A percentile compares a stretch with the other conserved stretches of the same genome.
Evolutionary conservation across 2,329 filamentous ascomycete species (phyloP).

Genomic region (Volutella citrinella): DNA sequence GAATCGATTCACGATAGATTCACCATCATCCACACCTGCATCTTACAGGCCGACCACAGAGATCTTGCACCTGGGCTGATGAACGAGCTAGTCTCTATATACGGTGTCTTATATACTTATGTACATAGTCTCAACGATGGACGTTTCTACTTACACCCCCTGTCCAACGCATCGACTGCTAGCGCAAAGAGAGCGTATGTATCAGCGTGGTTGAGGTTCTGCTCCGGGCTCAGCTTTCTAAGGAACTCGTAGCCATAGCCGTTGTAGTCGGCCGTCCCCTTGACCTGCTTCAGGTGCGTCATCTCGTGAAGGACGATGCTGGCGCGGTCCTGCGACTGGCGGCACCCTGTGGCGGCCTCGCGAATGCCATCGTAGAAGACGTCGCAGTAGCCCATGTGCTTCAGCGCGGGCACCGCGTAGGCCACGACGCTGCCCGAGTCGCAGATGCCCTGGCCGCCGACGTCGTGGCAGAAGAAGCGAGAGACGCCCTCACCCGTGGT

Average conservation of each 20-base stretch:
- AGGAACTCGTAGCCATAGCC: constrained; percentile 55
- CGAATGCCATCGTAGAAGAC: constrained; percentile 19
- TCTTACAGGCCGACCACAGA: too few relatives aligned
- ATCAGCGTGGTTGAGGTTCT: constrained; percentile 62
- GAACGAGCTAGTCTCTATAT: too few relatives aligned
- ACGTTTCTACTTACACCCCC: too few relatives aligned
- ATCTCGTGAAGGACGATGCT: constrained; percentile 62
- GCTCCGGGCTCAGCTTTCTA: constrained; percentile 36
- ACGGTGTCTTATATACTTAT: too few relatives aligned
- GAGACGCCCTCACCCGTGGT: constrained; percentile 43
- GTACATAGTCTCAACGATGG: too few relatives aligned
- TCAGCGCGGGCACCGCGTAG: constrained; percentile 50
- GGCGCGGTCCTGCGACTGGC: constrained; percentile 62
- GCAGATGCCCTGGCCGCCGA: constrained; percentile 33
- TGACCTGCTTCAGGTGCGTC: constrained; percentile 54
- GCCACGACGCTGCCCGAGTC: constrained; percentile 47
- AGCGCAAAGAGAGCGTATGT: constrained; percentile 32
- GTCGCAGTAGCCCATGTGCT: constrained; percentile 54
- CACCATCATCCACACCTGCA: too few relatives aligned
- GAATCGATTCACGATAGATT: too few relatives aligned
- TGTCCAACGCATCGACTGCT: too few relatives aligned
- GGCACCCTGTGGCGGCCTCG: constrained; percentile 46
- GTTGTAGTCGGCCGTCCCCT: constrained; percentile 56
- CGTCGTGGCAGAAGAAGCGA: constrained; percentile 53
- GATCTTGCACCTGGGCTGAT: too few relatives aligned